Conservation (phyloP, 306 rosid genomes). For the Acmispon strigosus region DNA sequence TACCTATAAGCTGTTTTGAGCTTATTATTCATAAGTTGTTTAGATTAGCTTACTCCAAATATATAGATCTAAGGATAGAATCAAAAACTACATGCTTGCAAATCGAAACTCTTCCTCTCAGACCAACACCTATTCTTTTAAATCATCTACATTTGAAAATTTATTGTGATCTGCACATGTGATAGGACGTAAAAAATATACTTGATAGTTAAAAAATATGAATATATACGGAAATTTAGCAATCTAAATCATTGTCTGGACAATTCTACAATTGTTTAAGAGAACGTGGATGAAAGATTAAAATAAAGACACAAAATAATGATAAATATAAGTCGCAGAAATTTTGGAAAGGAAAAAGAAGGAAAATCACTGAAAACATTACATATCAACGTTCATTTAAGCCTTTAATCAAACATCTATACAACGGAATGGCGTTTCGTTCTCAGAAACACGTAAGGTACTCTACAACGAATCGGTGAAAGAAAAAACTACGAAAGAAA, state of each 20-base stretch:
- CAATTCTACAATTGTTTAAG: neutral
- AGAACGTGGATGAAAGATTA: slow-evolving; percentile 7
- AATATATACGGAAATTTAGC: neutral
- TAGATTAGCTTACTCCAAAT: too few species aligned
- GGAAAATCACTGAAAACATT: neutral
- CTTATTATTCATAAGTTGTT: too few species aligned
- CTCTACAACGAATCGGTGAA: neutral
- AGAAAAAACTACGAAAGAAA: neutral
- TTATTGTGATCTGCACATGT: neutral
- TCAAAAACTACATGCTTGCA: too few species aligned
- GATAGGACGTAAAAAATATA: neutral
- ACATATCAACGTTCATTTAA: slow-evolving; percentile 5
- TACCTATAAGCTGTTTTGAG: too few species aligned
- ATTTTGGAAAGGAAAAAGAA: neutral
- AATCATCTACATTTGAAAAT: slow-evolving; percentile 5
- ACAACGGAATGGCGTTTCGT: slow-evolving; percentile 4
- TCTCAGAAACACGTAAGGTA: neutral
- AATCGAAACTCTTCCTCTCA: too few species aligned
- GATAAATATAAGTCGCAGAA: neutral
- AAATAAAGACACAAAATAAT: neutral
- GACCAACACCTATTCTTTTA: neutral
- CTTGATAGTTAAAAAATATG: neutral
- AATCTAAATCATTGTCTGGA: neutral
- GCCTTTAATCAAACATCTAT: slow-evolving; percentile 40
- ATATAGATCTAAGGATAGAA: too few species aligned